These are phyloP conservation scores for Didymella segeticola DNA, from an alignment of 2,329 filamentous ascomycete genomes.

Conservation along the genomic window DNA sequence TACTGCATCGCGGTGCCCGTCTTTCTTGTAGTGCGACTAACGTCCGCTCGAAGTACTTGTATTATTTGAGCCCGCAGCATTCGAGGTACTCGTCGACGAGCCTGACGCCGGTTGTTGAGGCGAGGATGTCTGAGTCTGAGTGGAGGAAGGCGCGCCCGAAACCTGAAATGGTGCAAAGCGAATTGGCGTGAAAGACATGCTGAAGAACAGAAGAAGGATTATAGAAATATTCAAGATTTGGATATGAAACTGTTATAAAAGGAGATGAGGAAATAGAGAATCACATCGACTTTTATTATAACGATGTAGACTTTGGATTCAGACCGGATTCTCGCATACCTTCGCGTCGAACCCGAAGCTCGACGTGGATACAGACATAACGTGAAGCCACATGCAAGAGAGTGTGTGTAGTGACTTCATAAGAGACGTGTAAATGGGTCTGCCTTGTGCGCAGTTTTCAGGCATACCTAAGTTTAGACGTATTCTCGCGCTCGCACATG, in stretches of 20 bases:
- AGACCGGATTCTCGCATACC: background rate
- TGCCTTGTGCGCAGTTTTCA: constrained; percentile 23
- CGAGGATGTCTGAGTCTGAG: constrained; percentile 21
- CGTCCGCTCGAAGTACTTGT: background rate
- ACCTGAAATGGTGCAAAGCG: constrained; percentile 42
- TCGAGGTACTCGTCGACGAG: background rate
- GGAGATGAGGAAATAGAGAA: too few relatives aligned
- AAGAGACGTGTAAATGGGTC: constrained; percentile 15
- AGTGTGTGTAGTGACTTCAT: constrained; percentile 2
- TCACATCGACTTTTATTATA: background rate
- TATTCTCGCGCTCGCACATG: constrained; percentile 27
- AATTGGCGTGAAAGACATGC: constrained; percentile 36
- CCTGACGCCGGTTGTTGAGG: constrained; percentile 27
- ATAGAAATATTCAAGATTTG: background rate
- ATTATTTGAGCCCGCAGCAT: background rate
- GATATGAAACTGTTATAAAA: background rate
- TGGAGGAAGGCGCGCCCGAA: constrained; percentile 25
- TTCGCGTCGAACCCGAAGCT: background rate
- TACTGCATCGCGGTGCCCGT: too few relatives aligned
- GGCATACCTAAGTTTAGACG: constrained; percentile 14
- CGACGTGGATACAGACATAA: background rate
- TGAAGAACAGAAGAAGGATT: background rate
- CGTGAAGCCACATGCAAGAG: constrained; percentile 2
- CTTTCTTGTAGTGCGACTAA: too few relatives aligned
- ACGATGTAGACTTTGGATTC: background rate